Percentiles rank a stretch among this genome's conserved stretches.
Evolutionary conservation across 768 basidiomycete species (phyloP).

Genomic region (Auricularia cornea): DNA sequence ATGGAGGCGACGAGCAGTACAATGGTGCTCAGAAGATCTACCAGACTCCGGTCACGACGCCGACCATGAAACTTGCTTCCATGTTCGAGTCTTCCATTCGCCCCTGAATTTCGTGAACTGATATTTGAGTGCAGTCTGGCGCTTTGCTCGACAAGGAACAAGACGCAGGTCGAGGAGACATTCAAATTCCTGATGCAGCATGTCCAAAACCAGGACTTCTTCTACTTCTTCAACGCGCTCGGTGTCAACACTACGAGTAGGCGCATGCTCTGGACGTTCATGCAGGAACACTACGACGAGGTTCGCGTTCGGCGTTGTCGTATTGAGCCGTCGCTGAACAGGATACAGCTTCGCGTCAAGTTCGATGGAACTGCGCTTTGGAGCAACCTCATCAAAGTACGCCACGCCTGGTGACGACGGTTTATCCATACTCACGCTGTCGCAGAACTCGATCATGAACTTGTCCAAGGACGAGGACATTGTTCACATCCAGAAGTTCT

Average conservation of each 20-base stretch:
- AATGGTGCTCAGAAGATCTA: slow-evolving; percentile 61
- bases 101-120: background rate
- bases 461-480: background rate
- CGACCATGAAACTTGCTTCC: slow-evolving; percentile 61
- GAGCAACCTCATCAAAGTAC: background rate
- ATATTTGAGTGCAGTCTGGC: slow-evolving; percentile 40
- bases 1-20: slow-evolving; percentile 70
- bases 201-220: slow-evolving; percentile 51
- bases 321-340: background rate
- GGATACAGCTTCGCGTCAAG: background rate
- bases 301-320: slow-evolving; percentile 30
- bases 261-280: slow-evolving; percentile 47
- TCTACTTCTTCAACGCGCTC: slow-evolving; percentile 56
- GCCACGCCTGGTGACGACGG: background rate
- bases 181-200: slow-evolving; percentile 50
- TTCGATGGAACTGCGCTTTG: background rate
- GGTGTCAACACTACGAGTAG: slow-evolving; percentile 47
- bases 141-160: slow-evolving; percentile 52
- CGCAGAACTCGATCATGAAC: slow-evolving; percentile 10
- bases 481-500: slow-evolving; percentile 52
- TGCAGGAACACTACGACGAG: slow-evolving; percentile 58
- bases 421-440: background rate
- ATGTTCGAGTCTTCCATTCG: slow-evolving; percentile 37
- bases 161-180: slow-evolving; percentile 49
- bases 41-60: slow-evolving; percentile 57